Conservation (phyloP, 768 basidiomycete species). For the Termitomyces sp. region DNA sequence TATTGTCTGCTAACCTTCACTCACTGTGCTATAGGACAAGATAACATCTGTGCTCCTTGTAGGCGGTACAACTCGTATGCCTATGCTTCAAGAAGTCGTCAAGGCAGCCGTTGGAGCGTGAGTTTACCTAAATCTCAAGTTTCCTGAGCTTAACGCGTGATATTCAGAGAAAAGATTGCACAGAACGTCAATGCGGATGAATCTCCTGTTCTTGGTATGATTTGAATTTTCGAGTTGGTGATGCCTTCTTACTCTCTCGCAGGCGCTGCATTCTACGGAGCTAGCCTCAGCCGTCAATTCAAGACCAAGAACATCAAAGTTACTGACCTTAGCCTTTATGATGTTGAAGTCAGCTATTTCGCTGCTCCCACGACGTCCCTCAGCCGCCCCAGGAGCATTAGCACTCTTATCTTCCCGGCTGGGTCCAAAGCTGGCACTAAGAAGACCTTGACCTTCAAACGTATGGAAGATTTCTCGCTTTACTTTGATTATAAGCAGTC, state of each 20-base stretch:
- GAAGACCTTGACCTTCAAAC: constrained; percentile 85
- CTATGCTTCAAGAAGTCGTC: constrained; percentile 87
- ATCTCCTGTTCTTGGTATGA: constrained; percentile 79
- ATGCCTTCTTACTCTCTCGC: constrained; percentile 5
- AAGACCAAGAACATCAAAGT: constrained; percentile 93
- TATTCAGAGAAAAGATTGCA: constrained; percentile 72
- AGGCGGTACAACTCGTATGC: constrained; percentile 86
- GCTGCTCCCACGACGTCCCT: constrained; percentile 52
- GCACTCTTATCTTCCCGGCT: constrained; percentile 71
- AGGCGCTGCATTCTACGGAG: constrained; percentile 90
- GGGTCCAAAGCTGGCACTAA: constrained; percentile 76
- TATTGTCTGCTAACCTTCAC: background rate
- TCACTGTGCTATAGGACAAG: constrained; percentile 51
- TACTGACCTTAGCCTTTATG: constrained; percentile 66
- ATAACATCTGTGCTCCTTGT: constrained; percentile 89
- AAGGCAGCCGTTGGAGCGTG: constrained; percentile 75
- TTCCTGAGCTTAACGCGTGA: background rate
- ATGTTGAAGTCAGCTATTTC: constrained; percentile 77
- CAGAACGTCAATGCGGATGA: constrained; percentile 97
- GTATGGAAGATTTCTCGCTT: constrained; percentile 79
- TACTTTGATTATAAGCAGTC: constrained; percentile 72
- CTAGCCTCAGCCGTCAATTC: constrained; percentile 84
- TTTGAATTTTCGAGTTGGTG: background rate
- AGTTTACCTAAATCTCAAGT: constrained; percentile 22
- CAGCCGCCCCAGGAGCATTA: constrained; percentile 62